Conservation (phyloP, 257 asterid species). For the Anisodus acutangulus region DNA sequence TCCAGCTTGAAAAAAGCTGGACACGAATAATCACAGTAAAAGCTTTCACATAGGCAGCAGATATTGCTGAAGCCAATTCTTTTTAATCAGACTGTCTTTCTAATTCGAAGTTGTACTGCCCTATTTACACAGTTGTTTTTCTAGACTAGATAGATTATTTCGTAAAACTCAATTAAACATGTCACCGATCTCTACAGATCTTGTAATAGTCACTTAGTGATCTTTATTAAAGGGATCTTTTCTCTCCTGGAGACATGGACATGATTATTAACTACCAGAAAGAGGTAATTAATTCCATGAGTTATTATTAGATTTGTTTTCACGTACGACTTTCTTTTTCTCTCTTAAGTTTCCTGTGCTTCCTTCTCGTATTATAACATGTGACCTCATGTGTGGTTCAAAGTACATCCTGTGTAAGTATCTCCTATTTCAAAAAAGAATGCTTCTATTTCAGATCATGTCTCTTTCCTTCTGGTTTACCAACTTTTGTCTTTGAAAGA, state of each 20-base stretch:
- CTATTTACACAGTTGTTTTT: no score
- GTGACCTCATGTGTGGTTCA: background rate
- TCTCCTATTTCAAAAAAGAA: background rate
- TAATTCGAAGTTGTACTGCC: background rate
- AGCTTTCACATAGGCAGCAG: background rate
- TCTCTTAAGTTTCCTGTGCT: background rate
- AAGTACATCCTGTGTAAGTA: background rate
- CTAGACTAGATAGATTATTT: no score
- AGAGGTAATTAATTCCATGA: background rate
- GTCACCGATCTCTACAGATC: background rate
- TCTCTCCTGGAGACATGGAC: background rate
- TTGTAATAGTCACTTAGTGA: background rate
- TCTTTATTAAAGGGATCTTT: background rate
- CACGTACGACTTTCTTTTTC: background rate
- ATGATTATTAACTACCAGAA: slow-evolving; percentile 4
- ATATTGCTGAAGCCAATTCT: background rate
- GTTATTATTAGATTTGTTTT: background rate
- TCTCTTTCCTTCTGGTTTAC: background rate
- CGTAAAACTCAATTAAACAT: no score
- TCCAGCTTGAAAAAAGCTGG: background rate
- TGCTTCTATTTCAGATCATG: background rate
- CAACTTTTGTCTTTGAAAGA: background rate
- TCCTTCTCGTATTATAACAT: background rate
- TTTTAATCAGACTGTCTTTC: background rate
- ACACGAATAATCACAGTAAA: background rate